Conservation (phyloP, 441 rosid genomes). For the Pelargonium cotyledonis region DNA sequence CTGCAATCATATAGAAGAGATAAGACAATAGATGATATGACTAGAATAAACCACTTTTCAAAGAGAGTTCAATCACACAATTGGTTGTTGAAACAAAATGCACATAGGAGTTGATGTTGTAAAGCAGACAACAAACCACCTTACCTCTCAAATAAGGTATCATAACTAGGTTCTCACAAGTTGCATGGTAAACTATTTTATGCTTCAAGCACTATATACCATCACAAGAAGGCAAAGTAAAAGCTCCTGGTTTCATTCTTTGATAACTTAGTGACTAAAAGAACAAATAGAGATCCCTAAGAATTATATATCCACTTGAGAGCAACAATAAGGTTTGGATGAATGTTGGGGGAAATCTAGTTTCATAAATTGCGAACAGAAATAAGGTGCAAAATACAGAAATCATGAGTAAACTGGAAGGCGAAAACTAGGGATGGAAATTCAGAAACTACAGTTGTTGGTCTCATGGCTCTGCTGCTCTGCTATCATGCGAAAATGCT, state of each 20-base stretch:
- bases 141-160: too few relatives aligned
- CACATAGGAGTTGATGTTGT: not conserved
- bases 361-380: not conserved
- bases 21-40: slow-evolving; percentile 9
- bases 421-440: not conserved
- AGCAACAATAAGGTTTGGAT: not conserved
- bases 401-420: not conserved
- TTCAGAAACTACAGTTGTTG: not conserved
- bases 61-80: not conserved
- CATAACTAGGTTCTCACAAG: not conserved
- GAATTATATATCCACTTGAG: not conserved
- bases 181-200: not conserved
- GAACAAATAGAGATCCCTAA: not conserved
- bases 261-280: too few relatives aligned
- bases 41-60: not conserved
- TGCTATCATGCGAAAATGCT: not conserved
- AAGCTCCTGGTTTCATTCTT: too few relatives aligned
- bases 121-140: too few relatives aligned
- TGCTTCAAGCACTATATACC: not conserved
- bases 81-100: not conserved
- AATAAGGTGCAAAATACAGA: not conserved
- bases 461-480: not conserved
- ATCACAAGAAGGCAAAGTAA: not conserved
- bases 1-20: slow-evolving; percentile 36
- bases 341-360: not conserved